phyloP scores from a whole-genome alignment of 2,329 filamentous ascomycete species.

The Lasiodiplodia sp. region DNA sequence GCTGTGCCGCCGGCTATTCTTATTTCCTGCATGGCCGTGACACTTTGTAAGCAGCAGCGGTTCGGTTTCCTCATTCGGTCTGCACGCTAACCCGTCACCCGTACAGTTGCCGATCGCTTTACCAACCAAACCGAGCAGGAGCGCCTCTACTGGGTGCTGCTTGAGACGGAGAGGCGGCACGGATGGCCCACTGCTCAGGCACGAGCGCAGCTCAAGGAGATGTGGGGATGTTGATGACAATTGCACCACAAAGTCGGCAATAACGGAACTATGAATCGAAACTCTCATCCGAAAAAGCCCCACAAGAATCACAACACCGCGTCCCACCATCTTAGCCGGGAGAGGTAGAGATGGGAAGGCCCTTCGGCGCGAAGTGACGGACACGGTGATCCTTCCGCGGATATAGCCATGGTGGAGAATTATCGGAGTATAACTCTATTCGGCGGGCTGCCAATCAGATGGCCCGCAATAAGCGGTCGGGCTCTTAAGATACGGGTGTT shows the following conservation, averaged over 20 bases:
- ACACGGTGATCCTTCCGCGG: not conserved
- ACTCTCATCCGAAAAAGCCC: too few relatives aligned
- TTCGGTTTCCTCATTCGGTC: not conserved
- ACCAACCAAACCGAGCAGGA: constrained; percentile 5
- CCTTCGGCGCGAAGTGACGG: not conserved
- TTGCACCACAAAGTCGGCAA: not conserved
- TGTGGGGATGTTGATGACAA: constrained; percentile 17
- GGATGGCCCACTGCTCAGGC: constrained; percentile 19
- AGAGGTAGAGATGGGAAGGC: not conserved
- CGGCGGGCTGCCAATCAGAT: not conserved
- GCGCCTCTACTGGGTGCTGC: not conserved
- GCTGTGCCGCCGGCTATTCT: constrained; percentile 45
- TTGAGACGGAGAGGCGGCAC: constrained; percentile 7
- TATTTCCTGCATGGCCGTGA: constrained; percentile 47
- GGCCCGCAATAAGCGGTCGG: too few relatives aligned
- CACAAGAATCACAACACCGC: not conserved
- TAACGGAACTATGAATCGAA: not conserved
- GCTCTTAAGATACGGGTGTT: not conserved
- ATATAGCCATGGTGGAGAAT: not conserved
- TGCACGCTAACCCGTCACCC: not conserved
- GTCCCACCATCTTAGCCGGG: too few relatives aligned
- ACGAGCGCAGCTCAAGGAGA: constrained; percentile 15
- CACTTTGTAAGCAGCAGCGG: constrained; percentile 38
- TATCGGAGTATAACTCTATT: not conserved
- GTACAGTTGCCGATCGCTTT: constrained; percentile 23